Base-by-base conservation (phyloP, 2,329 filamentous ascomycete genomes). In the Paracoccidioides lutzii region DNA sequence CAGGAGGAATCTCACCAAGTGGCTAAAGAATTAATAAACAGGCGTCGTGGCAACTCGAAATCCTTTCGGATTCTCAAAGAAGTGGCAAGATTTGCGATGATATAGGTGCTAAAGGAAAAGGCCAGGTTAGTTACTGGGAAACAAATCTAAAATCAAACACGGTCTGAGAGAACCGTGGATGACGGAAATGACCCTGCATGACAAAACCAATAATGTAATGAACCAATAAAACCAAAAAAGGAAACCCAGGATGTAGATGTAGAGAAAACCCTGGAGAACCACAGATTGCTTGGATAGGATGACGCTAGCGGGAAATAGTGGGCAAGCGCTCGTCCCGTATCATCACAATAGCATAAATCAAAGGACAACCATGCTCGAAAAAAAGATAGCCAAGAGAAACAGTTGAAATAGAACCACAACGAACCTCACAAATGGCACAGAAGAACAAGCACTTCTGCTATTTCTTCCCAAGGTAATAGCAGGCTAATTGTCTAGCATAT, bases 1-100 rank as follows among this genome's bases (percentile, higher is more conserved):
- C 12, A 32, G 28, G 28, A 42, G 45, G 44, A 52, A 44, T 43
- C 66, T 63, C 62, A 69, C 67, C 65, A 62, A 64, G 62, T 61
- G 62, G 59, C 64, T 61, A 54, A 58, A 58, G 43, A 50, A 58
- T 46, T 53, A 40, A 41, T 46, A 35, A 50, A 54, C 5, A 14
- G 28, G 35, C n/a, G 22, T 32, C 30, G 37, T 35, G 12, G 22
- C 7, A n/a, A 37, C 7, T 48, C 5, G 40, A 51, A 38, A 55
- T 30, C 35, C 46, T 49, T n/a, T 22, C 37, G 30, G 44, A 49
- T 50, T 42, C 12, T 51, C 43, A 52, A 28, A 43, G 38, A 51
- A n/a, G 41, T 15, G 15, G 38, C 45, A 30, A 35, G 10, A 41
- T 28, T 45, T 30, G 53, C 37, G 53, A 3, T 42, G 49, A 15